A percentile compares a stretch with the other conserved stretches of the same genome.
Conservation (phyloP, 75 land plant genomes). For the Adiantum capillusveneris region DNA sequence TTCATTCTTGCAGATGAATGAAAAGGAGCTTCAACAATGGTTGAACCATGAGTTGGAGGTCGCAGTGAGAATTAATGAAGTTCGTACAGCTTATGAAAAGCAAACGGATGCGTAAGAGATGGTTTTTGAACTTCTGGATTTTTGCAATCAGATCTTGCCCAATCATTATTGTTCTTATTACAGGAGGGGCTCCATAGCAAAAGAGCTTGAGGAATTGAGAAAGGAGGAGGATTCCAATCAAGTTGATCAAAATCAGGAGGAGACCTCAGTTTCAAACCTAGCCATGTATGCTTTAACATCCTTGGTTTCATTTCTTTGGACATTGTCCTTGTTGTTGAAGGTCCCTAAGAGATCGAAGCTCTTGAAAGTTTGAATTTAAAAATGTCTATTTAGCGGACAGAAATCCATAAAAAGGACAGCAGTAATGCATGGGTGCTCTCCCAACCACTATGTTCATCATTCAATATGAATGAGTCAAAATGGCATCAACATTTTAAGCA, state of each 20-base stretch:
- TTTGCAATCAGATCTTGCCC: not conserved
- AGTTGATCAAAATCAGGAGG: not conserved
- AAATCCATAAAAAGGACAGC: too few species aligned
- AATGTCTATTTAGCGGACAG: too few species aligned
- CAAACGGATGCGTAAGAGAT: constrained; percentile 89
- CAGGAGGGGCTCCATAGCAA: constrained; percentile 11
- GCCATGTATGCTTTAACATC: not conserved
- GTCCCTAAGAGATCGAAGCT: too few species aligned
- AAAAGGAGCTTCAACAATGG: constrained; percentile 82
- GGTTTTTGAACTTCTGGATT: not conserved
- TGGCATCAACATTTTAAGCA: too few species aligned
- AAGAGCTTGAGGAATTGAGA: constrained; percentile 6
- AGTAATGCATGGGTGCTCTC: too few species aligned
- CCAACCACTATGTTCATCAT: too few species aligned
- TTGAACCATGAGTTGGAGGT: constrained; percentile 96
- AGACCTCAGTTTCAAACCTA: not conserved
- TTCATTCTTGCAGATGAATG: constrained; percentile 47
- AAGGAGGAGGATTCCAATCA: constrained; percentile 3
- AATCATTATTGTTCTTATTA: not conserved
- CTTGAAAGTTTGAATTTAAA: too few species aligned
- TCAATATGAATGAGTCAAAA: too few species aligned
- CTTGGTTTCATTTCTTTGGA: too few species aligned
- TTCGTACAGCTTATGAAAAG: constrained; percentile 90
- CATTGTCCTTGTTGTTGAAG: too few species aligned
- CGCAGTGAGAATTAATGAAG: constrained; percentile 92